Evolutionary conservation across 257 asterid species (phyloP), one percentile per base, ranked within the genome.

Genomic region (Paraleonurus japonicus): DNA sequence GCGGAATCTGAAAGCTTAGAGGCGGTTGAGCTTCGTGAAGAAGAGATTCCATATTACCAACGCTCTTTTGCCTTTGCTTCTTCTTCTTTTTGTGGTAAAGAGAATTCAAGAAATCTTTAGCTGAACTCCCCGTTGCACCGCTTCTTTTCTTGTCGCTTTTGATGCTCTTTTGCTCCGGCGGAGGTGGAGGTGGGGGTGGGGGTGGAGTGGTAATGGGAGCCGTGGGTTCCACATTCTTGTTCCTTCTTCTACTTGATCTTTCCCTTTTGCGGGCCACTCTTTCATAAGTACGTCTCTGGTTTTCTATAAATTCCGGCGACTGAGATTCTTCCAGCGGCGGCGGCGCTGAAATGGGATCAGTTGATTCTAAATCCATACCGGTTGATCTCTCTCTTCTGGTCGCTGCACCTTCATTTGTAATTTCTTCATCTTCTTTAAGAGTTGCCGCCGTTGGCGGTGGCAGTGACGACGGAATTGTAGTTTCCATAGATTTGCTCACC

Each of bases 1-100:
- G 84, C 16, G 86, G 85, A 4, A 73, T 39, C 48, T 79, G 86
- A 69, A 53, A 66, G 47, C 77, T 81, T 7, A 80, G 78, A 2
- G 95, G 86, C 39, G 70, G 51, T 35, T 83, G 84, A 68, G 88
- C 70, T 73, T 81, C 84, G 69, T 86, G 86, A 17, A 90, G 68
- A 23, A 94, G 90, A 39, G 89, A 76, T 66, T 94, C 96, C 37
- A 85, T 65, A 75, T 86, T 84, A 3, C 86, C 97, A 4, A 81
- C 80, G 74, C 96, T 87, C 74, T 74, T 89, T 65, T 86, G 93
- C 72, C 96, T 83, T 26, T 87, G 92, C 32, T 85, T 84, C 70
- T 83, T 91, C 85, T 89, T 89, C 85, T 84, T 94, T 65, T 91
- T 93, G 37, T 79, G 81, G 79, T 88, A 86, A 7, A 94, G 82